A percentile compares a stretch with the other conserved stretches of the same genome.
Conservation (phyloP, 352 stramenopile species). For the Pelagophyceae sp. region DNA sequence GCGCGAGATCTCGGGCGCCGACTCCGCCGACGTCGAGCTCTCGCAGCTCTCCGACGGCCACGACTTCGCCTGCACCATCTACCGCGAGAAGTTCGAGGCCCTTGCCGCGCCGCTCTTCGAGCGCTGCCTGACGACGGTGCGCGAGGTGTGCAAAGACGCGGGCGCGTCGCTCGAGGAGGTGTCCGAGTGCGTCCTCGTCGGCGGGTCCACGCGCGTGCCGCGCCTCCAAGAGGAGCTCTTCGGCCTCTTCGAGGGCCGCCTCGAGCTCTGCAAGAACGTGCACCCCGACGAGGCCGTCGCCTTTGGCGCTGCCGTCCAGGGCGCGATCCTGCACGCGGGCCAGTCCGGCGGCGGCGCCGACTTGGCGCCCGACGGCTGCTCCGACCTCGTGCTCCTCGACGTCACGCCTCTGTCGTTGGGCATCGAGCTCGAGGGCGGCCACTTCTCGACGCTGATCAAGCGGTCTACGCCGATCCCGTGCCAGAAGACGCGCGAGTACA, state of each 20-base stretch:
- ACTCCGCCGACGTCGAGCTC: slow-evolving; percentile 42
- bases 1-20: slow-evolving; percentile 34
- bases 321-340: slow-evolving; percentile 44
- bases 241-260: slow-evolving; percentile 45
- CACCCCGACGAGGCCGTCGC: slow-evolving; percentile 54
- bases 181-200: slow-evolving; percentile 57
- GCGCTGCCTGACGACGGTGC: slow-evolving; percentile 64
- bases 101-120: slow-evolving; percentile 55
- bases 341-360: slow-evolving; percentile 47
- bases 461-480: slow-evolving; percentile 57
- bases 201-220: slow-evolving; percentile 49
- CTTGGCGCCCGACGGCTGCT: slow-evolving; percentile 39
- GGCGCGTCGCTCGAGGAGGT: slow-evolving; percentile 33
- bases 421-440: slow-evolving; percentile 53
- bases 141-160: slow-evolving; percentile 39
- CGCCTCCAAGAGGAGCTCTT: slow-evolving; percentile 47
- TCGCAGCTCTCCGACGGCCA: slow-evolving; percentile 44
- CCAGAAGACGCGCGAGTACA: slow-evolving; percentile 53
- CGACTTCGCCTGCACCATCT: slow-evolving; percentile 45
- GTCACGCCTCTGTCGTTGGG: slow-evolving; percentile 55
- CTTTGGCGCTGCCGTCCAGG: slow-evolving; percentile 52
- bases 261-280: slow-evolving; percentile 52
- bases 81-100: slow-evolving; percentile 42
- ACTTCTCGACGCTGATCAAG: slow-evolving; percentile 58
- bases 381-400: slow-evolving; percentile 54